Evolutionary conservation across 2,329 filamentous ascomycete genomes (phyloP).

Genomic region (Fusarium citri): DNA sequence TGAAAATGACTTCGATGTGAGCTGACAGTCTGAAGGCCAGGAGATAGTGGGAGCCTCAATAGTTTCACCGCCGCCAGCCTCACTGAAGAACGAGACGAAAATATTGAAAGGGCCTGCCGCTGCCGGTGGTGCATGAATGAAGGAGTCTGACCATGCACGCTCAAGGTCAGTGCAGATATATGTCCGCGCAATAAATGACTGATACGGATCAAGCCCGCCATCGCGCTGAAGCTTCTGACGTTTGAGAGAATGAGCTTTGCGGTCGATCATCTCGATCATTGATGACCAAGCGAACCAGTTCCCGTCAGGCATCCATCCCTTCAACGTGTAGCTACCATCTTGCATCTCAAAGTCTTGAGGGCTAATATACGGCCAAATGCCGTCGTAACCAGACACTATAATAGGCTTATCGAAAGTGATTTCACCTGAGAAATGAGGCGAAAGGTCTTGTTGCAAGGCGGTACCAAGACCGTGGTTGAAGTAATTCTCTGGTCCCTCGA

Average conservation of each 20-base stretch:
- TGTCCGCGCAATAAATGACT: conserved; percentile 47
- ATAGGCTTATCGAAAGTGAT: conserved; percentile 40
- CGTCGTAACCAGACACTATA: conserved; percentile 41
- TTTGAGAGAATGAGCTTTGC: conserved; percentile 33
- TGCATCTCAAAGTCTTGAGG: conserved; percentile 52
- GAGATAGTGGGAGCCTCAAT: conserved; percentile 11
- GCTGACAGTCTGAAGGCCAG: conserved; percentile 47
- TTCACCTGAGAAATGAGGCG: background rate
- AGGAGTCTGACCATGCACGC: conserved; percentile 50
- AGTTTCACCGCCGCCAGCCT: conserved; percentile 5
- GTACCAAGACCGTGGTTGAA: conserved; percentile 10
- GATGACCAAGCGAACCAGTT: conserved; percentile 52
- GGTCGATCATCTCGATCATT: conserved; percentile 47
- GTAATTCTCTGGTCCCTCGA: conserved; percentile 8
- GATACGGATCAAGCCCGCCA: conserved; percentile 20
- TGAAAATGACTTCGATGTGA: conserved; percentile 36
- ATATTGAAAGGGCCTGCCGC: conserved; percentile 50
- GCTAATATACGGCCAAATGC: conserved; percentile 50
- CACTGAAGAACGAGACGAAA: conserved; percentile 46
- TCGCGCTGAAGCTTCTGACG: conserved; percentile 22
- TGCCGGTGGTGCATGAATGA: conserved; percentile 36
- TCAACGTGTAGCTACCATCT: conserved; percentile 55
- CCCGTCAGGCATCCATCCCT: conserved; percentile 58
- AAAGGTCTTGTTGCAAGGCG: conserved; percentile 18
- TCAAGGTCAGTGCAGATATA: conserved; percentile 61